A percentile compares a stretch with the other conserved stretches of the same genome.
Evolutionary conservation across 768 basidiomycete species (phyloP).

Genomic region (Lactarius hatsudake): DNA sequence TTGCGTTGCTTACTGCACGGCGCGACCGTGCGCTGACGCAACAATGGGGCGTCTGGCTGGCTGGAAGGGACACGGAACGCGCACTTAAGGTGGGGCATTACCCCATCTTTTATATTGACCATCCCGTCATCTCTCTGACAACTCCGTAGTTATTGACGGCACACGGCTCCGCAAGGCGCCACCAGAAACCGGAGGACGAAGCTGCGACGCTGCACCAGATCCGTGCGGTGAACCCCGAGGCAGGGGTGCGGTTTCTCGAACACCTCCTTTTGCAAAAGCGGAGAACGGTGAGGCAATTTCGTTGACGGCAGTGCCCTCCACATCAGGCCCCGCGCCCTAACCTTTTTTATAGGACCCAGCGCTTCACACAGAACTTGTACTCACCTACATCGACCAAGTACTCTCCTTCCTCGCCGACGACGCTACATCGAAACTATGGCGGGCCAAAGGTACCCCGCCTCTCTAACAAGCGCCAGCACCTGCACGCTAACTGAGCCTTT

Average conservation of each 20-base stretch:
- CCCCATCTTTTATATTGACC: neutral
- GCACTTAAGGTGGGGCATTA: conserved; percentile 59
- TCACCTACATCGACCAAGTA: conserved; percentile 16
- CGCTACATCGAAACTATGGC: conserved; percentile 23
- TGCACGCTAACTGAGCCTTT: neutral
- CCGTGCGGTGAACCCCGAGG: conserved; percentile 51
- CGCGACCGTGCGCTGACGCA: conserved; percentile 61
- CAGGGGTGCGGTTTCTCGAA: conserved; percentile 73
- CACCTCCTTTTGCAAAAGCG: conserved; percentile 72
- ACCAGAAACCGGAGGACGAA: conserved; percentile 62
- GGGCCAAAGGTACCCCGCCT: conserved; percentile 24
- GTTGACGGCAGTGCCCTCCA: neutral
- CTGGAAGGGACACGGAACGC: conserved; percentile 61
- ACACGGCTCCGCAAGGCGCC: conserved; percentile 52
- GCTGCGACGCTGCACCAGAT: conserved; percentile 54
- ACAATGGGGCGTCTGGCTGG: conserved; percentile 80
- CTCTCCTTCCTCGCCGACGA: conserved; percentile 31
- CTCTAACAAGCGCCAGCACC: neutral
- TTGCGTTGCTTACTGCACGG: conserved; percentile 53
- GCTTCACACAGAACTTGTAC: conserved; percentile 58
- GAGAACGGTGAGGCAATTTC: conserved; percentile 46
- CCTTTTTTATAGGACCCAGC: conserved; percentile 46
- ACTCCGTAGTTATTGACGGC: conserved; percentile 57
- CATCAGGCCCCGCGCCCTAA: neutral
- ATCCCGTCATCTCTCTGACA: neutral